Base-by-base conservation (phyloP, 164 flowering plant species). In the Amborella trichopoda region DNA sequence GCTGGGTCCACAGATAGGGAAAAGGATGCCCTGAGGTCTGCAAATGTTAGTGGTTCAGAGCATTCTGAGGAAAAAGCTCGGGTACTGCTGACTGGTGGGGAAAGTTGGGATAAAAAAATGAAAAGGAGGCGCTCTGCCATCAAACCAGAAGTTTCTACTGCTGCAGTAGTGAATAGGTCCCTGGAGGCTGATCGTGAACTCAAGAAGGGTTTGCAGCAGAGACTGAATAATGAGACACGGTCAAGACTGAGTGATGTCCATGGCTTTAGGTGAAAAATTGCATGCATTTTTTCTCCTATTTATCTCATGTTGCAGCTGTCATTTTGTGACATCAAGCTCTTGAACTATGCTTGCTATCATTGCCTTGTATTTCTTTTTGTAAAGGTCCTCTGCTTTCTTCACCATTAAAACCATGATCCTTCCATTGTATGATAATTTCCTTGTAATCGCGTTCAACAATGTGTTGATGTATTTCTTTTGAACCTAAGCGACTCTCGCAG, bases 81-180 rank as follows among this genome's bases (percentile, higher is more conserved):
- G 17, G 76, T 74, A 46, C 58, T 85, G 52, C 83, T 93, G 53
- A 77, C 80, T 52, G 85, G 75, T 45, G 86, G 82, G 19, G 97
- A 89, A 46, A 78, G 90, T 1, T 89, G 93, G 97, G 97, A 85
- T 50, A 80, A 64, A 46, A 85, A 72, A 60, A 78, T 80, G 84
- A 89, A 78, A 73, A 75, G 83, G 56, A 89, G 78, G 52, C 94
- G 94, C 28, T 38, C 41, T 16, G n/a, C n/a, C n/a, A 80, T 76
- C 50, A 86, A 82, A 65, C 49, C 76, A 37, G 93, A 78, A 65
- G 61, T 47, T 57, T 64, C 77, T 60, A 47, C 69, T 21, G 54
- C 67, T 64, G 28, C 59, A 25, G 21, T 22, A 9, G 17, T 16
- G 9, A 38, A n/a, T 38, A 38, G 41, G 41, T 6, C 41, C 20